Percentiles rank a stretch among this genome's conserved stretches.
phyloP scores from a whole-genome alignment of 495 filamentous ascomycete species.

The Podospora didyma region DNA sequence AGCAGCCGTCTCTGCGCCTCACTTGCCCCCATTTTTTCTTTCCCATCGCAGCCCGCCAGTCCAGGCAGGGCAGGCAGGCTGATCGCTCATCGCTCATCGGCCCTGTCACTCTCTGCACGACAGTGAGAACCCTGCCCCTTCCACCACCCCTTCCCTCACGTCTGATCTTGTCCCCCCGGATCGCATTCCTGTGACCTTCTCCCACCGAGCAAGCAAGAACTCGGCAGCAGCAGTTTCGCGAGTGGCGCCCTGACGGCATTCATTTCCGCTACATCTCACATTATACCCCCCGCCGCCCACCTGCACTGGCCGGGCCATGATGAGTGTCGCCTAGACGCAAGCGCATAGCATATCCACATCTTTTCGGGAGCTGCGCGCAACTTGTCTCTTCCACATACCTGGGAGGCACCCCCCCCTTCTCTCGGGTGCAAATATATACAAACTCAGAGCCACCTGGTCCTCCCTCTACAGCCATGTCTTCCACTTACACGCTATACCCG shows the following conservation, averaged over 20 bases:
- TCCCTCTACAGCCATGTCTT: slow-evolving; percentile 28
- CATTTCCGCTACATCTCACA: neutral
- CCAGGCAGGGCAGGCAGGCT: neutral
- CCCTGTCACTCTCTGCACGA: slow-evolving; percentile 8
- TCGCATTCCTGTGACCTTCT: slow-evolving; percentile 7
- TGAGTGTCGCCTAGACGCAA: slow-evolving; percentile 21
- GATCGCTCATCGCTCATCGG: neutral
- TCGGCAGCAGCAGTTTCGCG: neutral
- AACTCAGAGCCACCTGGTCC: slow-evolving; percentile 8
- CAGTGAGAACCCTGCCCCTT: slow-evolving; percentile 10
- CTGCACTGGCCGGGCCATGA: slow-evolving; percentile 1
- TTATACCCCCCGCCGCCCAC: neutral
- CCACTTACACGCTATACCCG: slow-evolving; percentile 24
- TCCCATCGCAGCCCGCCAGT: neutral
- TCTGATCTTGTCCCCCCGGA: slow-evolving; percentile 9
- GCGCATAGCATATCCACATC: neutral
- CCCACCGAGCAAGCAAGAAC: neutral
- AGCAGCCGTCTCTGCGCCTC: slow-evolving; percentile 3
- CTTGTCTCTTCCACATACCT: slow-evolving; percentile 4
- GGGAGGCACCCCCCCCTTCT: neutral
- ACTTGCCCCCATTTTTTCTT: slow-evolving; percentile 1
- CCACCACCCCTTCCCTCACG: neutral
- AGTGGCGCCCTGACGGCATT: neutral
- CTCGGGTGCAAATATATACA: slow-evolving; percentile 16
- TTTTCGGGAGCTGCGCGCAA: slow-evolving; percentile 13